Conservation (phyloP, 495 filamentous ascomycete species). For the Lasiosphaeria ovina region DNA sequence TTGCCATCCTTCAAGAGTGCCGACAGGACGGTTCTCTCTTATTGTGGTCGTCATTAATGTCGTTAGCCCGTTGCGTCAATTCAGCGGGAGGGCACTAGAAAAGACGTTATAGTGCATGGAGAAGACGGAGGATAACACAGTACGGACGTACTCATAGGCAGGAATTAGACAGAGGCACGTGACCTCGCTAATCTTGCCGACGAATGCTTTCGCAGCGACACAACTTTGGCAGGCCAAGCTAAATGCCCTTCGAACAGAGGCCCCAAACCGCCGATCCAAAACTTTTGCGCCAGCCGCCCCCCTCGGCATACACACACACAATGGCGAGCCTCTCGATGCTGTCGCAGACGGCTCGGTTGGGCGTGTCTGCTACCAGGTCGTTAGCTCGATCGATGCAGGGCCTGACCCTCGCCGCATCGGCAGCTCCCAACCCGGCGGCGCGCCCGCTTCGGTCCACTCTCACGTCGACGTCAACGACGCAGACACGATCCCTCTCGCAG, state of each 20-base stretch:
- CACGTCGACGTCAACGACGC: constrained; percentile 16
- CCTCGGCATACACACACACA: background rate
- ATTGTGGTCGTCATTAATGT: no score
- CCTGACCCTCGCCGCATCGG: constrained; percentile 35
- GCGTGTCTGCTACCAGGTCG: constrained; percentile 24
- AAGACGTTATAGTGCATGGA: no score
- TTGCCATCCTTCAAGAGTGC: no score
- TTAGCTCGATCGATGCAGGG: constrained; percentile 47
- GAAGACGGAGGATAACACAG: no score
- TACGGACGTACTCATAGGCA: no score
- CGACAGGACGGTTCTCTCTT: no score
- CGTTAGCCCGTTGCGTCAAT: no score
- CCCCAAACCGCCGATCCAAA: background rate
- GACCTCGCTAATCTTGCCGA: background rate
- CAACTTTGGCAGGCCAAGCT: background rate
- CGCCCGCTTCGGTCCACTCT: constrained; percentile 6
- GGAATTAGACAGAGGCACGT: background rate
- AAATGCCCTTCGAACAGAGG: background rate
- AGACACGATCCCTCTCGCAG: constrained; percentile 37
- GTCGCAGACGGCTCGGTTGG: constrained; percentile 20
- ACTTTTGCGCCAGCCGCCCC: background rate
- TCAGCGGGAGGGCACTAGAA: no score
- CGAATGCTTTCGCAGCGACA: no score
- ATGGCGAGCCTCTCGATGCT: constrained; percentile 21
- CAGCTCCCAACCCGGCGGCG: constrained; percentile 8